Evolutionary conservation across 2,329 filamentous ascomycete species (phyloP).

Genomic region (Aspergillus sp.): DNA sequence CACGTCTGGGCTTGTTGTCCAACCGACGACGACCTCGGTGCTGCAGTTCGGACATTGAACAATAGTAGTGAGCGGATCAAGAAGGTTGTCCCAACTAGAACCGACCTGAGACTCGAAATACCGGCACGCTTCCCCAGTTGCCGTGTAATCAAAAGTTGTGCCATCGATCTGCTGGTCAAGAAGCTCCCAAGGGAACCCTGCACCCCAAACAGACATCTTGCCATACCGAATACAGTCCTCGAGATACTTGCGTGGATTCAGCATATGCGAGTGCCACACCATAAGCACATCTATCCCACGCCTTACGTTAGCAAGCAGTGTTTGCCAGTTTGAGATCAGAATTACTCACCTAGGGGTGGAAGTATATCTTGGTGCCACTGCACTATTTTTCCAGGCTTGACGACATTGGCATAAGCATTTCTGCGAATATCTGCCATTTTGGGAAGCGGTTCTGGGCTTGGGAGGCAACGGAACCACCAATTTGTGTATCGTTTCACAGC

Average conservation of each 20-base stretch:
- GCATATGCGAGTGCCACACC: constrained; percentile 76
- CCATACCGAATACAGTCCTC: constrained; percentile 68
- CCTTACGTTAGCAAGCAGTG: constrained; percentile 16
- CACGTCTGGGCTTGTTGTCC: constrained; percentile 11
- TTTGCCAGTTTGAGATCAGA: neutral
- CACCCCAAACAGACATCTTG: constrained; percentile 58
- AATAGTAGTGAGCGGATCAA: constrained; percentile 52
- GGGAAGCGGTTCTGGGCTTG: neutral
- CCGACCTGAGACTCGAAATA: constrained; percentile 40
- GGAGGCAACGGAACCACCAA: constrained; percentile 57
- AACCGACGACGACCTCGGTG: constrained; percentile 19
- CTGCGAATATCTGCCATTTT: neutral
- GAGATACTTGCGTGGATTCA: constrained; percentile 72
- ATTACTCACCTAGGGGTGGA: constrained; percentile 59
- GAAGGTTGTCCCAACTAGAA: constrained; percentile 60
- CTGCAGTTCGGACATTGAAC: constrained; percentile 60
- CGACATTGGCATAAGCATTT: neutral
- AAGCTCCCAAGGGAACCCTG: constrained; percentile 65
- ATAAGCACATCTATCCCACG: constrained; percentile 64
- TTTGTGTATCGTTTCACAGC: constrained; percentile 67
- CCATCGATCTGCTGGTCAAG: constrained; percentile 60
- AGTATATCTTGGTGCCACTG: constrained; percentile 39
- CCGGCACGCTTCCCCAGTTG: neutral
- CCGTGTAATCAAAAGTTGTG: constrained; percentile 48
- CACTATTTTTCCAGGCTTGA: neutral